Evolutionary conservation across 208 protist species (phyloP).

Genomic region (Leishmania gerbilli): DNA sequence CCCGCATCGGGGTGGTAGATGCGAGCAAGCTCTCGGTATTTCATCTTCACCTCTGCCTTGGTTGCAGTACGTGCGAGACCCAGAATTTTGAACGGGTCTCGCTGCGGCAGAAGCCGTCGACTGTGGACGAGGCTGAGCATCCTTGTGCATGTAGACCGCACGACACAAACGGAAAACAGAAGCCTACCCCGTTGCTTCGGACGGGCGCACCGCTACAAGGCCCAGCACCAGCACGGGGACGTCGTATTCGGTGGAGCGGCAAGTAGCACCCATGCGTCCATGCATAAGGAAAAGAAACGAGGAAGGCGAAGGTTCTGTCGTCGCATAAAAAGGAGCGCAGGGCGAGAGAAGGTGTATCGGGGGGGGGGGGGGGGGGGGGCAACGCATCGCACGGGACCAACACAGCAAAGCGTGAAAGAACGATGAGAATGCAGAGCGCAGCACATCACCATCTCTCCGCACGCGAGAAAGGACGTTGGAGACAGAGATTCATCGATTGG

Average conservation of each 20-base stretch:
- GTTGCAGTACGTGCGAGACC: slow-evolving; percentile 65
- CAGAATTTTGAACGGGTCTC: slow-evolving; percentile 75
- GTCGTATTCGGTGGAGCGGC: no score
- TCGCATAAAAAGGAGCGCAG: neutral
- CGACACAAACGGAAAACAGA: neutral
- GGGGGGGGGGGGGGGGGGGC: no score
- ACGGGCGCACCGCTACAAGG: neutral
- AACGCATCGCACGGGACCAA: neutral
- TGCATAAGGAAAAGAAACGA: neutral
- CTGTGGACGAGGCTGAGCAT: slow-evolving; percentile 13
- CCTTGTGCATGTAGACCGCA: neutral
- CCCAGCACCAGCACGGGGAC: neutral
- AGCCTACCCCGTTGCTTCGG: neutral
- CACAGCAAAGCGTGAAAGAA: neutral
- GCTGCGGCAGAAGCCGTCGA: slow-evolving; percentile 15
- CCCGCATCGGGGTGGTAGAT: slow-evolving; percentile 80
- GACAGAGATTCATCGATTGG: neutral
- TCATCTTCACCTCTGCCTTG: slow-evolving; percentile 82
- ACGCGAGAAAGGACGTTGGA: neutral
- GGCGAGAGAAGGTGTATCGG: neutral
- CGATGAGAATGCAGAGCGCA: neutral
- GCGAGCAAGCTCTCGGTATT: slow-evolving; percentile 84
- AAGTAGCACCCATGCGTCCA: neutral
- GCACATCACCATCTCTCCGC: neutral
- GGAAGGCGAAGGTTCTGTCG: neutral